Evolutionary conservation across 805 yeast species (phyloP).

Genomic region (Saturnispora kantuleensis): DNA sequence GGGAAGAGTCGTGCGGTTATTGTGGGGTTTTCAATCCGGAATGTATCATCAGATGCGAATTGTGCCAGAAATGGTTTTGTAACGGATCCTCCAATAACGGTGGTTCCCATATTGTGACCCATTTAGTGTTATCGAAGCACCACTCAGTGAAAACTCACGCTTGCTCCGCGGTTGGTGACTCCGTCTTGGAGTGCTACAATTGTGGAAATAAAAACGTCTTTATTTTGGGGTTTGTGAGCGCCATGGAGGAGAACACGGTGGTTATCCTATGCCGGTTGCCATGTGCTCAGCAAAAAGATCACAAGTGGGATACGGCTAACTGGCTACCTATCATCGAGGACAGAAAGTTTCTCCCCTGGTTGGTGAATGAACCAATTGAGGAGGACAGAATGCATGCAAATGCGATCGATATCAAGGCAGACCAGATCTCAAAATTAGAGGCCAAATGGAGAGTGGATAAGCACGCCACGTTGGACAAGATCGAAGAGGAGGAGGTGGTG

Average conservation of each 20-base stretch:
- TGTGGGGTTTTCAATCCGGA: slow-evolving; percentile 63
- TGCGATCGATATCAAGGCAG: slow-evolving; percentile 46
- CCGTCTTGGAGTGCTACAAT: slow-evolving; percentile 78
- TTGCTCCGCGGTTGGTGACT: slow-evolving; percentile 79
- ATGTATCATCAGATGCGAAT: slow-evolving; percentile 64
- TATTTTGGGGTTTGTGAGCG: slow-evolving; percentile 76
- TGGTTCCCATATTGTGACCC: slow-evolving; percentile 74
- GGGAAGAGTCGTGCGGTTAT: slow-evolving; percentile 41
- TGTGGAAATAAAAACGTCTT: slow-evolving; percentile 81
- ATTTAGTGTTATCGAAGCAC: slow-evolving; percentile 73
- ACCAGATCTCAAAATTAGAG: slow-evolving; percentile 65
- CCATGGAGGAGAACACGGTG: slow-evolving; percentile 77
- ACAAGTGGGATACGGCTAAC: slow-evolving; percentile 76
- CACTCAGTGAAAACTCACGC: slow-evolving; percentile 65
- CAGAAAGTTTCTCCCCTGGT: slow-evolving; percentile 71
- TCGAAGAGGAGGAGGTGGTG: slow-evolving; percentile 42
- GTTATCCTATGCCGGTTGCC: slow-evolving; percentile 83
- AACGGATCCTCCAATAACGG: slow-evolving; percentile 48
- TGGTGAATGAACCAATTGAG: slow-evolving; percentile 60
- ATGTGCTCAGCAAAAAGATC: slow-evolving; percentile 67
- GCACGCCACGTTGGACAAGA: slow-evolving; percentile 61
- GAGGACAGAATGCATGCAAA: slow-evolving; percentile 40
- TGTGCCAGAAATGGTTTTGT: slow-evolving; percentile 85
- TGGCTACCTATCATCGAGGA: slow-evolving; percentile 86
- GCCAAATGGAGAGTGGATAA: slow-evolving; percentile 71